Percentiles rank a stretch among this genome's conserved stretches.
These are phyloP conservation scores for Pseudopediastrum boryanum DNA, from an alignment of 139 green algal genomes.

Conservation along the genomic window DNA sequence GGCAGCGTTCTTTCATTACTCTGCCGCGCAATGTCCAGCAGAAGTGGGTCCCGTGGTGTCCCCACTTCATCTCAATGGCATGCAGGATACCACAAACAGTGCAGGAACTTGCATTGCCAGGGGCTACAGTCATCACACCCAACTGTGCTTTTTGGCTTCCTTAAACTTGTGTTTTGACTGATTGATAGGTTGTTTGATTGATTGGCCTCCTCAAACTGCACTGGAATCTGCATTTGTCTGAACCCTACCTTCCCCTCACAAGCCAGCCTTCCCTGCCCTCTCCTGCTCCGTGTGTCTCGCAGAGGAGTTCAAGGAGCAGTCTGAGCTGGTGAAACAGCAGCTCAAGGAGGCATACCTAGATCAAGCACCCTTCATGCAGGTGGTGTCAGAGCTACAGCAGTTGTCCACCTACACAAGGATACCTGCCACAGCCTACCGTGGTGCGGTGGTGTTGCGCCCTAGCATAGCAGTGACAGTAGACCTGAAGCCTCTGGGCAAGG, in stretches of 20 bases:
- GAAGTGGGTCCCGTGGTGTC: too few species aligned
- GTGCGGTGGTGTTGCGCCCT: background rate
- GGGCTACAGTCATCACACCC: too few species aligned
- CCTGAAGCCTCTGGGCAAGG: background rate
- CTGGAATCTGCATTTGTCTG: background rate
- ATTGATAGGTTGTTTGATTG: background rate
- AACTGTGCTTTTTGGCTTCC: too few species aligned
- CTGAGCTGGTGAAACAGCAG: background rate
- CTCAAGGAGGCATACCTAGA: background rate
- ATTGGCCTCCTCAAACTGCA: background rate
- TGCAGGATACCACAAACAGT: too few species aligned
- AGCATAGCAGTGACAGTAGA: background rate
- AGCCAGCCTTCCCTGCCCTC: too few species aligned
- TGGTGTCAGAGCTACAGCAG: constrained; percentile 2
- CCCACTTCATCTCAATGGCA: too few species aligned
- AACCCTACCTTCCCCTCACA: too few species aligned
- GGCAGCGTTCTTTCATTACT: too few species aligned
- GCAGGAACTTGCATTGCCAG: too few species aligned
- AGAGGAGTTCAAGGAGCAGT: background rate
- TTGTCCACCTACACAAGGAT: background rate
- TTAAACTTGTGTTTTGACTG: background rate
- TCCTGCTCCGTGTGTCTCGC: too few species aligned
- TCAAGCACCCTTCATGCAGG: constrained; percentile 3
- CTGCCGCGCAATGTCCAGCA: too few species aligned
- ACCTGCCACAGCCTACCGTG: background rate